Evolutionary conservation across 441 rosid species (phyloP), one percentile per base, ranked within the genome.

Genomic region (Aleurites moluccanus): DNA sequence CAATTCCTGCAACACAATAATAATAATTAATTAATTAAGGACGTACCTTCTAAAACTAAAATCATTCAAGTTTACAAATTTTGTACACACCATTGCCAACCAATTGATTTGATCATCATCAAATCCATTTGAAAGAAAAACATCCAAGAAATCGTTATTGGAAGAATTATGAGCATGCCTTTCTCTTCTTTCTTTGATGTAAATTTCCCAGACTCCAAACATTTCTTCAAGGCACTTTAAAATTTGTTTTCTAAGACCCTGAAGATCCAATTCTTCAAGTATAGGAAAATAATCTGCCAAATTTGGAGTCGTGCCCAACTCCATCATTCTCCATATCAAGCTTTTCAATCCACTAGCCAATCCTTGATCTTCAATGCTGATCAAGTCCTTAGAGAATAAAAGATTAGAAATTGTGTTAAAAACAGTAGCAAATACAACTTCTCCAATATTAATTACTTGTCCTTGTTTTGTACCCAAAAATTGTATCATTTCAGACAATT

Each of bases 241-340:
- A n/a, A 14, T 13, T 30, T 70, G 72, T 42, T 2, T 80, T 14
- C 47, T 69, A 3, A 81, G 55, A 15, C 83, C 77, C 66, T 75
- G 83, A 28, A 70, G 70, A 72, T 79, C 87, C 14, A 81, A 66
- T 4, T 52, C 44, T 0, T 61, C 65, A 9, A 84, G 33, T 4
- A 77, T 1, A 0, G 86, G 85, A 69, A 67, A 84, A 28, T 77
- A 14, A 30, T 81, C 81, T 0, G 79, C 72, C 1, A 84, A 65
- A 50, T 84, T 81, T 42, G 79, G 33, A 30, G 33, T 30, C 2
- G 33, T 30, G 33, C 33, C 33, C 33, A 30, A 30, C 33, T 30
- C 33, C 33, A 30, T 30, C 76, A 73, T 42, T 28, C 50, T 77
- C 69, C 80, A 44, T 4, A 78, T 60, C n/a, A 79, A 44, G 8